Conservation (phyloP, 1,284 basidiomycete genomes). For the Rugosomyces carneus region DNA sequence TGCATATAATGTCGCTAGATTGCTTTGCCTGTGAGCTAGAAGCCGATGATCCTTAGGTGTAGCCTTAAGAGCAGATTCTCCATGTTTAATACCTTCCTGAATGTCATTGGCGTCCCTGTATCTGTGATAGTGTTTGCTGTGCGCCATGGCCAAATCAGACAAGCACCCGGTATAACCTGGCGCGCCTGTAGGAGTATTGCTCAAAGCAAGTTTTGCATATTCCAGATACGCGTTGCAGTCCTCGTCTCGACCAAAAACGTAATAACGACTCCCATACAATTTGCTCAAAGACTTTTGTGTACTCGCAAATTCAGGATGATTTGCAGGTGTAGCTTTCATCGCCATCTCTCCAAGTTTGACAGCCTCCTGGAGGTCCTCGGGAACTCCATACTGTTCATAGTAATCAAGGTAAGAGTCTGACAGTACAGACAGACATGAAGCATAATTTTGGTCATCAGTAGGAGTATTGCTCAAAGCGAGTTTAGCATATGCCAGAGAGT, state of each 20-base stretch:
- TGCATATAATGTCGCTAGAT: not conserved
- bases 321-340: not conserved
- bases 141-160: not conserved
- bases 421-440: no score
- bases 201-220: not conserved
- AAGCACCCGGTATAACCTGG: not conserved
- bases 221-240: not conserved
- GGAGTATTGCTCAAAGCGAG: no score
- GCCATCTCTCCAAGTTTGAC: not conserved
- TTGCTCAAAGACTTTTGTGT: not conserved
- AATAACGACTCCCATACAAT: not conserved
- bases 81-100: not conserved
- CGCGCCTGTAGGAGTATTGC: not conserved
- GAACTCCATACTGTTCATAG: not conserved
- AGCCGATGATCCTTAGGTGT: not conserved
- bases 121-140: not conserved
- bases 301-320: not conserved
- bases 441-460: no score
- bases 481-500: no score
- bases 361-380: constrained; percentile 1
- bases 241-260: not conserved
- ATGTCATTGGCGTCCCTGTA: not conserved
- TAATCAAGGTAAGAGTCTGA: no score
- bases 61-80: not conserved
- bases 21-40: not conserved